Percentiles rank a stretch among this genome's conserved stretches.
phyloP scores from a whole-genome alignment of 176 grass and related monocot species.

The Hordeum marinum region DNA sequence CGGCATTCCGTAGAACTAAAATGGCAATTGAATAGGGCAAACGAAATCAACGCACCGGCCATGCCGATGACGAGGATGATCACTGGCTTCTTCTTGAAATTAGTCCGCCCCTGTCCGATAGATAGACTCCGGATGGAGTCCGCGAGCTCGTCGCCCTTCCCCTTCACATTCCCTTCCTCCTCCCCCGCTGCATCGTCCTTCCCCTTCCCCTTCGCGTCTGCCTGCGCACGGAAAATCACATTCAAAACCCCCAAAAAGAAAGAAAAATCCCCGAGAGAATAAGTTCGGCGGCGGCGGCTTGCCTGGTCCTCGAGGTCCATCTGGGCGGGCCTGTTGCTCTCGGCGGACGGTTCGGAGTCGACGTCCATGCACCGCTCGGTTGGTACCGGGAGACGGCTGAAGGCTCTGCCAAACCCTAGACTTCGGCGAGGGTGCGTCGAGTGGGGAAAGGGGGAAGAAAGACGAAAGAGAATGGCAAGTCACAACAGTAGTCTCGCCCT shows the following conservation, averaged over 20 bases:
- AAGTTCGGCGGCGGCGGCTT: background rate
- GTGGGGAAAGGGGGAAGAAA: background rate
- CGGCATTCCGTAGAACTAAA: background rate
- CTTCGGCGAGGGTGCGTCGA: background rate
- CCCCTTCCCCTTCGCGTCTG: conserved; percentile 30
- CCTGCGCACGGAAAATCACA: conserved; percentile 15
- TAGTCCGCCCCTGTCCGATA: conserved; percentile 37
- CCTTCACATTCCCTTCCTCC: conserved; percentile 33
- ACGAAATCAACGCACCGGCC: conserved; percentile 50
- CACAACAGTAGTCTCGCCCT: background rate
- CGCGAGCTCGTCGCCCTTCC: conserved; percentile 56
- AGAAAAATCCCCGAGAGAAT: background rate
- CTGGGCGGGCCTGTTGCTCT: conserved; percentile 33
- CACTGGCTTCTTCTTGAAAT: conserved; percentile 87
- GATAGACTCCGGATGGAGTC: conserved; percentile 72
- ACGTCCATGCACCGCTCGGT: conserved; percentile 19
- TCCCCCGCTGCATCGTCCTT: conserved; percentile 17
- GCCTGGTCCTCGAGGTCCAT: conserved; percentile 50
- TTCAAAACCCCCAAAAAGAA: background rate
- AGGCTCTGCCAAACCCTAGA: conserved; percentile 31
- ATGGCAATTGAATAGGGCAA: background rate
- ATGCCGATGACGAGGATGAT: conserved; percentile 92
- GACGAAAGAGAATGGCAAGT: background rate
- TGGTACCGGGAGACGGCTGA: background rate
- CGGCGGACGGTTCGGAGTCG: conserved; percentile 6